Evolutionary conservation across 306 rosid genomes (phyloP).

Genomic region (Fragaria ananassa): DNA sequence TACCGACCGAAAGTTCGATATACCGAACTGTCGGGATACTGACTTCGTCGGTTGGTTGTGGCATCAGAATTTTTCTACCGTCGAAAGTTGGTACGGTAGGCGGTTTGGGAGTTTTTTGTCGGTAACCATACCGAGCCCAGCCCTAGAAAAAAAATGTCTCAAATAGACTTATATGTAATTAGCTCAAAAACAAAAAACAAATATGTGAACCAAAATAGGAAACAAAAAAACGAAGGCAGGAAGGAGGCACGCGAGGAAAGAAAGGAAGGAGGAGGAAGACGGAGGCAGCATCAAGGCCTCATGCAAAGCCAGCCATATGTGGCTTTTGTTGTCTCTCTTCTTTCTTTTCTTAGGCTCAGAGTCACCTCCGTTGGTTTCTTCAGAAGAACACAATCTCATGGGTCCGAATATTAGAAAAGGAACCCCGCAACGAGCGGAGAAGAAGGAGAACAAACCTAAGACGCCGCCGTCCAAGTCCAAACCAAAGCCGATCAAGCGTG

Average conservation of each 20-base stretch:
- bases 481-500: conserved; percentile 23
- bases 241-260: not conserved
- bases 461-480: conserved; percentile 6
- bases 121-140: no score
- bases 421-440: not conserved
- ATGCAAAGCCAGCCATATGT: conserved; percentile 3
- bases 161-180: no score
- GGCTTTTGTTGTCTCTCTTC: conserved; percentile 6
- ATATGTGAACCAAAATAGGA: not conserved
- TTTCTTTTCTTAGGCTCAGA: conserved; percentile 1
- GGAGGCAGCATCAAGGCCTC: not conserved
- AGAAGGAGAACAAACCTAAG: not conserved
- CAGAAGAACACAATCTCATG: not conserved
- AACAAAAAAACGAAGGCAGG: not conserved
- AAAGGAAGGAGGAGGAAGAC: not conserved
- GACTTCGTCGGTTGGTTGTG: no score
- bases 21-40: no score
- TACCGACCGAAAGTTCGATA: no score
- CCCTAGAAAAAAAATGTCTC: no score
- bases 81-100: no score
- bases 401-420: conserved; percentile 18
- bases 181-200: not conserved
- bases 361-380: not conserved
- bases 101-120: no score
- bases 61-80: no score